phyloP scores from a whole-genome alignment of 306 rosid species.

The Glycyrrhiza uralensis region DNA sequence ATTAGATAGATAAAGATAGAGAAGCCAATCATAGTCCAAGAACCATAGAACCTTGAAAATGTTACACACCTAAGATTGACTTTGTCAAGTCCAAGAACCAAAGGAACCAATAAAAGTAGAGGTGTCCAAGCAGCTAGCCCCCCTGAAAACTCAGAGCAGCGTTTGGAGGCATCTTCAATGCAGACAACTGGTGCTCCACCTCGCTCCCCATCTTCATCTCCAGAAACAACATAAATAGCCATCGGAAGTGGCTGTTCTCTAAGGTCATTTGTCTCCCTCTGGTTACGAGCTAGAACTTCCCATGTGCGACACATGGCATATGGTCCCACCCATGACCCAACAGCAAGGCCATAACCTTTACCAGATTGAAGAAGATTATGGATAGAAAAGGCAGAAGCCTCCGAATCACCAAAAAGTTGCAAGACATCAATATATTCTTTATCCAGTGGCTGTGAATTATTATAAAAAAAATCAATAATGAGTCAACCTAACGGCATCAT shows the following conservation, averaged over 20 bases:
- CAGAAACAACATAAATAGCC: conserved; percentile 93
- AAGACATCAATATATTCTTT: conserved; percentile 61
- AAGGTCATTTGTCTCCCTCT: conserved; percentile 41
- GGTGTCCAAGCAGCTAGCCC: conserved; percentile 68
- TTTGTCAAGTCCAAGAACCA: conserved; percentile 98
- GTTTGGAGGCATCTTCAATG: conserved; percentile 73
- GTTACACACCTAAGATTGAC: conserved; percentile 74
- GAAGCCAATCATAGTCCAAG: neutral
- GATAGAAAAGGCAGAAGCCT: conserved; percentile 64
- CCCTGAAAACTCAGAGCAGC: conserved; percentile 59
- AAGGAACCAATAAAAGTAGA: conserved; percentile 87
- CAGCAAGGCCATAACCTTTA: conserved; percentile 76
- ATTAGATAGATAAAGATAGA: neutral
- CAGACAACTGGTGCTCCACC: conserved; percentile 98
- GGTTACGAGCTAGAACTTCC: conserved; percentile 74
- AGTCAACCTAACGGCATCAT: neutral
- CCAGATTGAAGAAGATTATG: conserved; percentile 94
- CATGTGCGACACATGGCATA: conserved; percentile 98
- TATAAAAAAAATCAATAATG: neutral
- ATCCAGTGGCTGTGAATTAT: conserved; percentile 59
- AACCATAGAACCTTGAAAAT: conserved; percentile 16
- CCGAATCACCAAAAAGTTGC: conserved; percentile 83
- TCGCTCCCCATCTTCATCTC: conserved; percentile 97
- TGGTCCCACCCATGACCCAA: conserved; percentile 99
- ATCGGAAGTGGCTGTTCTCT: conserved; percentile 73